Evolutionary conservation across 1,284 basidiomycete genomes (phyloP).

Genomic region (Athelia sp.): DNA sequence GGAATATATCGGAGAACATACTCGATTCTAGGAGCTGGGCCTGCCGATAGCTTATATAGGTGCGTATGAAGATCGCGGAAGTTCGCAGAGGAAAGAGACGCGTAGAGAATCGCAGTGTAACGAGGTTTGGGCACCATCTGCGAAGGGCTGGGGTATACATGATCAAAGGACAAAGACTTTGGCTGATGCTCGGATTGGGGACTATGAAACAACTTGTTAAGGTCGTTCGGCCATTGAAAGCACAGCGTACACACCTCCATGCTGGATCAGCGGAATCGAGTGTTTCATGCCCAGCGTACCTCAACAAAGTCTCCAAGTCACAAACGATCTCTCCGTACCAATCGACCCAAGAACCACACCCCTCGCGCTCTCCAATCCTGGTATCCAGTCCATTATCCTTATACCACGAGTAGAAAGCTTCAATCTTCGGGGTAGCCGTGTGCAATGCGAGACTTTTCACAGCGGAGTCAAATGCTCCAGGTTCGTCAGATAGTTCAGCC

Average conservation of each 20-base stretch:
- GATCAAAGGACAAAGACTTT: constrained; percentile 66
- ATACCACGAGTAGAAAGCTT: constrained; percentile 71
- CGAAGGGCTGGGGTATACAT: constrained; percentile 47
- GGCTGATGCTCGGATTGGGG: constrained; percentile 25
- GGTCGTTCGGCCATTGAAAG: background rate
- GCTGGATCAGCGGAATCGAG: constrained; percentile 34
- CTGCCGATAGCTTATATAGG: constrained; percentile 47
- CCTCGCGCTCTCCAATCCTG: constrained; percentile 19
- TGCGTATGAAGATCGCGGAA: constrained; percentile 65
- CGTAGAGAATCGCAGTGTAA: constrained; percentile 72
- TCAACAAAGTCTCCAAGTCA: constrained; percentile 56
- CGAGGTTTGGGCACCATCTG: constrained; percentile 35
- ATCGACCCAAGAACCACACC: constrained; percentile 83
- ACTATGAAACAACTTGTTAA: constrained; percentile 11
- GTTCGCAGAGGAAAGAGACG: constrained; percentile 51
- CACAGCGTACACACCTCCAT: constrained; percentile 12
- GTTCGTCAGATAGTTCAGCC: constrained; percentile 41
- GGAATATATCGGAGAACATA: constrained; percentile 75
- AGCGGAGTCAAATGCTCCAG: constrained; percentile 42
- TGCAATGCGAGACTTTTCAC: constrained; percentile 67
- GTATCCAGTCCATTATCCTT: constrained; percentile 23
- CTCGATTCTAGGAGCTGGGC: constrained; percentile 45
- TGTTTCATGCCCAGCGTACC: constrained; percentile 51
- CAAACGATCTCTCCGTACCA: constrained; percentile 81
- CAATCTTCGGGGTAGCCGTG: constrained; percentile 63